Evolutionary conservation across 176 grass and related monocot species (phyloP).

Genomic region (Elymus sibiricus): DNA sequence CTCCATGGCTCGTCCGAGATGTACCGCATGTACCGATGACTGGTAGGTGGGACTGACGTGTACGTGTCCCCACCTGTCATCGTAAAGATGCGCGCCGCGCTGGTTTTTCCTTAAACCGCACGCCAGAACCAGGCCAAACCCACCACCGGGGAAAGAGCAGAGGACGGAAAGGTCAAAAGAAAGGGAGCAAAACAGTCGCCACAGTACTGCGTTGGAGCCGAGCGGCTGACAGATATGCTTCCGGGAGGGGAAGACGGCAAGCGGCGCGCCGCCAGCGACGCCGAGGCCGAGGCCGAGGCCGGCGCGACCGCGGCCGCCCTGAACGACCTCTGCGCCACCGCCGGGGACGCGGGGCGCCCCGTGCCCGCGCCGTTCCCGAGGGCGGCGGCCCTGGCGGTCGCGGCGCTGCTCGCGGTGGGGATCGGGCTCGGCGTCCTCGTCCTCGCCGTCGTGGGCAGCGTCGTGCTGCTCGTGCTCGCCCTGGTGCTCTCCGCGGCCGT

Average conservation of each 20-base stretch:
- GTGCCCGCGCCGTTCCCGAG: constrained; percentile 45
- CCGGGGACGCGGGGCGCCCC: neutral
- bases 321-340: constrained; percentile 61
- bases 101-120: constrained; percentile 51
- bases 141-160: constrained; percentile 10
- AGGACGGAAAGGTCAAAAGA: constrained; percentile 41
- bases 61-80: neutral
- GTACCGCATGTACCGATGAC: fast-evolving
- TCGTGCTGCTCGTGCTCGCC: constrained; percentile 53
- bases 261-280: constrained; percentile 9
- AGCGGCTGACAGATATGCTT: constrained; percentile 27
- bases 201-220: neutral
- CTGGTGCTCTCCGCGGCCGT: constrained; percentile 47
- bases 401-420: constrained; percentile 63
- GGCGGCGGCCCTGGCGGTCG: constrained; percentile 42
- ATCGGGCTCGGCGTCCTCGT: constrained; percentile 69
- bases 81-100: neutral
- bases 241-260: constrained; percentile 20
- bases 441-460: constrained; percentile 73
- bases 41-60: fast-evolving
- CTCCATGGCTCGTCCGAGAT: neutral
- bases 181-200: neutral
- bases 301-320: constrained; percentile 28
- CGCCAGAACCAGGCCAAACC: constrained; percentile 29
- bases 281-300: neutral